Conservation (phyloP, 805 yeast species). For the Metschnikowia kunwiensis region DNA sequence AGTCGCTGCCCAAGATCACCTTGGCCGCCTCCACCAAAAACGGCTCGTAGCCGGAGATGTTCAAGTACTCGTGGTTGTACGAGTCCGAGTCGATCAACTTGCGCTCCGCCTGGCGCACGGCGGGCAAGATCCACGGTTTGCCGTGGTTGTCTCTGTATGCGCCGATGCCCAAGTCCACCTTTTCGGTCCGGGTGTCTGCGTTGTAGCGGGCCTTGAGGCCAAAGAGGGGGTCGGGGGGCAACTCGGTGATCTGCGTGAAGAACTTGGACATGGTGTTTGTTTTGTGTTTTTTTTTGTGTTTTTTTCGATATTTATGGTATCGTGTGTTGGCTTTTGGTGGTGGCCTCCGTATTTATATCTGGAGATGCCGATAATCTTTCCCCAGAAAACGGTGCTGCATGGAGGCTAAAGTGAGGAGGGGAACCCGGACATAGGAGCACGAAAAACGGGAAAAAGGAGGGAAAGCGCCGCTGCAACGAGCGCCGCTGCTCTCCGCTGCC, state of each 20-base stretch:
- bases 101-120: conserved; percentile 67
- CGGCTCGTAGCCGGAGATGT: conserved; percentile 72
- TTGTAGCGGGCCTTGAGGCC: conserved; percentile 68
- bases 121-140: conserved; percentile 69
- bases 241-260: conserved; percentile 51
- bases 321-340: no score
- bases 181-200: conserved; percentile 55
- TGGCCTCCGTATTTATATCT: not conserved
- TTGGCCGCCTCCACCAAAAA: conserved; percentile 70
- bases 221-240: conserved; percentile 87
- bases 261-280: conserved; percentile 40
- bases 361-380: not conserved
- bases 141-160: conserved; percentile 70
- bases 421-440: no score
- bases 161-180: conserved; percentile 86
- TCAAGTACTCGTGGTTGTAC: conserved; percentile 72
- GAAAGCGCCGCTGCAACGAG: no score
- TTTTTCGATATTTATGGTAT: not conserved
- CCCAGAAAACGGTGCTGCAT: no score
- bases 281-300: no score
- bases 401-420: no score
- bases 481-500: no score
- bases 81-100: conserved; percentile 53
- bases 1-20: conserved; percentile 64
- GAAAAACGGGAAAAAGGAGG: no score